A percentile compares a stretch with the other conserved stretches of the same genome.
Conservation (phyloP, 2,329 filamentous ascomycete species). For the Nigrograna mackinnonii region DNA sequence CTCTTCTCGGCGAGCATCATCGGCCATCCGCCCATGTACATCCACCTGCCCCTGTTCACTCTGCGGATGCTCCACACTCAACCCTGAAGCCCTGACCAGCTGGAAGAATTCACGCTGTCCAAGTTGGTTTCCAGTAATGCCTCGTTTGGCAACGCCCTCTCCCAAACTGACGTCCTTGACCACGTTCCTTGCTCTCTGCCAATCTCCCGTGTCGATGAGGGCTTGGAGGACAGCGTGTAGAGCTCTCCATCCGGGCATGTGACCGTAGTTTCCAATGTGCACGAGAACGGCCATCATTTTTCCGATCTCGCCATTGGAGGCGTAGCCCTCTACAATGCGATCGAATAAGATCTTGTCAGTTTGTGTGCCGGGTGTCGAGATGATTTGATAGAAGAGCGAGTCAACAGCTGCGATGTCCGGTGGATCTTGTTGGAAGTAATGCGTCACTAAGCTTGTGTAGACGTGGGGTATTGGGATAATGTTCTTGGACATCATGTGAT, state of each 20-base stretch:
- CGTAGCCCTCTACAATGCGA: conserved; percentile 70
- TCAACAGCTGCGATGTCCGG: conserved; percentile 66
- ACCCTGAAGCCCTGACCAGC: conserved; percentile 3
- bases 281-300: conserved; percentile 48
- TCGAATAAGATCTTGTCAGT: conserved; percentile 69
- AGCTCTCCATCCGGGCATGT: conserved; percentile 47
- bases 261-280: conserved; percentile 43
- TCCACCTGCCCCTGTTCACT: neutral
- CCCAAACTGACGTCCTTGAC: conserved; percentile 41
- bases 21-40: too few species aligned
- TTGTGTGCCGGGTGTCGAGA: conserved; percentile 25
- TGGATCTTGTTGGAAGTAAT: conserved; percentile 64
- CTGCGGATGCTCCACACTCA: too few species aligned
- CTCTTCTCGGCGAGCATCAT: neutral
- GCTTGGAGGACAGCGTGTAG: conserved; percentile 42
- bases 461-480: conserved; percentile 65
- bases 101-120: conserved; percentile 20
- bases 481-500: conserved; percentile 61
- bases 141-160: conserved; percentile 30
- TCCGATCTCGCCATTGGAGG: conserved; percentile 54
- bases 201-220: conserved; percentile 40
- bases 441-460: conserved; percentile 73
- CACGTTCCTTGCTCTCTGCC: conserved; percentile 34
- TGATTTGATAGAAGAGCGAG: conserved; percentile 56
- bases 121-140: conserved; percentile 16